Base-by-base conservation (phyloP, 1,139 yeast genomes). In the Pneumocystis sp. region DNA sequence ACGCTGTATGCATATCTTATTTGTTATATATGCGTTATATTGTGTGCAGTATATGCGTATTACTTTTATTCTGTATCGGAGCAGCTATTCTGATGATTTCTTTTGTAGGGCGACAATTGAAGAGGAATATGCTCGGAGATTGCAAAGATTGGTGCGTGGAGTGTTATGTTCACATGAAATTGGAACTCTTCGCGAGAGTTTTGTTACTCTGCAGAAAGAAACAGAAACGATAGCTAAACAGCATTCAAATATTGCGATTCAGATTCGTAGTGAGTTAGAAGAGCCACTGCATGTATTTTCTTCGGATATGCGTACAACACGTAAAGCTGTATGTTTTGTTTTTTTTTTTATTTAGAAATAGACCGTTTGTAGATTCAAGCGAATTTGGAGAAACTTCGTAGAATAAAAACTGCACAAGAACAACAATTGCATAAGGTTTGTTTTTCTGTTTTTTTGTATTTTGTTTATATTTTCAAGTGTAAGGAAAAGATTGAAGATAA, bases 111-210 rank as follows among this genome's bases (percentile, higher is more conserved):
- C 82, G 1, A 77, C 80, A 8, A 81, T 89, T 59, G 96, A 89
- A 71, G 86, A 84, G 68, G 96, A 89, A 29, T 87, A 87, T 72
- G 77, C 84, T 62, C 80, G 82, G 68, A 80, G 79, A 56, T 68
- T 76, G 40, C 56, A 67, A 15, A 74, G 77, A 37, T 76, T 89
- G 34, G 78, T 87, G 56, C 75, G 77, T 65, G 80, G 79, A 63
- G 72, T 78, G 0, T 73, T 86, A 1, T 91, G 91, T 0, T 74
- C 82, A 1, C 76, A 76, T 66, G 96, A 88, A 71, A 78, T 83
- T 0, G 89, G 82, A 1, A 75, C 84, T 0, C 74, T 87, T 66
- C 83, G 81, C 71, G 77, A 78, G 21, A 82, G 90, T 8, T 77
- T 89, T 31, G 89, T 85, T 66, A 78, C 79, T 61, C 77, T 89